Evolutionary conservation across 192 early-diverging fungal genomes (phyloP).

Genomic region (Podila epigama): DNA sequence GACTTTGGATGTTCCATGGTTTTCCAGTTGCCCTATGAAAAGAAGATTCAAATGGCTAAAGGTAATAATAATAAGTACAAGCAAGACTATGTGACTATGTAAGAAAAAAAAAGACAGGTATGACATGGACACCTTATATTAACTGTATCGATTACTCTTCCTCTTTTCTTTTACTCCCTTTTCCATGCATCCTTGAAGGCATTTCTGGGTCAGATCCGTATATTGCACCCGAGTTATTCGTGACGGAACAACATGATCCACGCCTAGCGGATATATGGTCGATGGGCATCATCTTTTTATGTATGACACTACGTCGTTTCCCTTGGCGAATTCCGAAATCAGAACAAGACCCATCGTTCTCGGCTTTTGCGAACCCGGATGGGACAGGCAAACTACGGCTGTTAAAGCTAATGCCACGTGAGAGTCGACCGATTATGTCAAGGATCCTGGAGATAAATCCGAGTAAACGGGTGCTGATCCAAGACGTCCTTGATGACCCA

Average conservation of each 20-base stretch:
- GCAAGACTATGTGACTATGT: no score
- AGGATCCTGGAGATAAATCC: constrained; percentile 71
- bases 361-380: constrained; percentile 60
- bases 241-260: constrained; percentile 77
- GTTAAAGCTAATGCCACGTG: constrained; percentile 66
- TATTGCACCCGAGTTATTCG: constrained; percentile 90
- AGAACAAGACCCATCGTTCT: constrained; percentile 65
- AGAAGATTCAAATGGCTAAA: constrained; percentile 48
- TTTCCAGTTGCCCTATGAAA: constrained; percentile 84
- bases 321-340: constrained; percentile 68
- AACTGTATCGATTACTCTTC: background rate
- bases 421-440: constrained; percentile 64
- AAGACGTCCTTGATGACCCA: constrained; percentile 69
- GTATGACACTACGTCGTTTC: constrained; percentile 73
- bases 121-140: background rate
- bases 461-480: constrained; percentile 64
- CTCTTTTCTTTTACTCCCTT: constrained; percentile 48
- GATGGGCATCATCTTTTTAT: constrained; percentile 86
- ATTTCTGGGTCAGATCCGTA: constrained; percentile 93
- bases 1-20: constrained; percentile 95
- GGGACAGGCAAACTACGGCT: constrained; percentile 58
- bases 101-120: no score
- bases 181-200: constrained; percentile 63
- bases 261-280: constrained; percentile 90
- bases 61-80: constrained; percentile 58